Conservation (phyloP, 345 rosid genomes). For the Lepidium sativum region DNA sequence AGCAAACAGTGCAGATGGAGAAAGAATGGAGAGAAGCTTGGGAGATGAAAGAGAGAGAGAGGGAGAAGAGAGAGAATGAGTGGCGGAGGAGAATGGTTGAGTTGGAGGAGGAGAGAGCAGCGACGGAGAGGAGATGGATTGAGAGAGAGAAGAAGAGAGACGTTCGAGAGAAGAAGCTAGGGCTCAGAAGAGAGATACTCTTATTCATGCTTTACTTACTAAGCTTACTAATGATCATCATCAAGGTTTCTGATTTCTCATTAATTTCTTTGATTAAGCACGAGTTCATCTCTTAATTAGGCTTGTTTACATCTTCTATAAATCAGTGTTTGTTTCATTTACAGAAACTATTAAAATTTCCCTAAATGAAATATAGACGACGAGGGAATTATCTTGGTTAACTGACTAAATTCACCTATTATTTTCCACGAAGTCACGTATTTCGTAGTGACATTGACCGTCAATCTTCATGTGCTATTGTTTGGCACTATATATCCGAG, state of each 20-base stretch:
- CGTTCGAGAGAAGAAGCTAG: constrained; percentile 79
- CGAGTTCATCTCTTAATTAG: background rate
- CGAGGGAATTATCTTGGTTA: too few species aligned
- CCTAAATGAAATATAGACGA: too few species aligned
- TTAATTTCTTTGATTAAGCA: constrained; percentile 16
- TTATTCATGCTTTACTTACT: constrained; percentile 65
- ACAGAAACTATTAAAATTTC: background rate
- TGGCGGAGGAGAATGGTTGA: constrained; percentile 86
- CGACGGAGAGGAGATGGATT: constrained; percentile 79
- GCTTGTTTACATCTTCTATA: background rate
- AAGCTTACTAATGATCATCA: constrained; percentile 39
- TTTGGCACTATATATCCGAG: too few species aligned
- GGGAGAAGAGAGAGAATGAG: constrained; percentile 70
- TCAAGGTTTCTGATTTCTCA: constrained; percentile 21
- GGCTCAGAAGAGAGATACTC: constrained; percentile 89
- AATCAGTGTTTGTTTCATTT: background rate
- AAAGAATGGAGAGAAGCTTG: constrained; percentile 78
- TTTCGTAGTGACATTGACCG: too few species aligned
- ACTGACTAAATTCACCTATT: too few species aligned
- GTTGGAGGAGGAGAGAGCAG: constrained; percentile 75
- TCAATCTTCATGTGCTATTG: too few species aligned
- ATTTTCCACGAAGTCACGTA: too few species aligned
- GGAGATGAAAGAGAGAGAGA: constrained; percentile 69
- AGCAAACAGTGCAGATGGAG: constrained; percentile 71
- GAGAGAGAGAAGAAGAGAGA: constrained; percentile 92